phyloP scores from a whole-genome alignment of 257 asterid species.

The Primulina tabacum region DNA sequence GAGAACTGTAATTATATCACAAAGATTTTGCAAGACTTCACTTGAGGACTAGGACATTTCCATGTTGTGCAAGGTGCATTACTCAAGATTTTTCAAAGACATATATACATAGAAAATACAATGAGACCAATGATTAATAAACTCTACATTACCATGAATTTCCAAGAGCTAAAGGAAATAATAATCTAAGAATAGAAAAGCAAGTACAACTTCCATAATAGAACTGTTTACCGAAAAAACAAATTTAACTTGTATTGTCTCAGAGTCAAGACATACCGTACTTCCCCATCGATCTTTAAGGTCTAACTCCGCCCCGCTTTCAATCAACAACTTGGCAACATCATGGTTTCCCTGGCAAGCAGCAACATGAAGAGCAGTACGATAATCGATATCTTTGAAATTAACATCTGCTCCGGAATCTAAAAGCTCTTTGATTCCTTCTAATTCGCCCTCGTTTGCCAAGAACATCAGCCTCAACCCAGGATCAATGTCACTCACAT shows the following conservation, averaged over 20 bases:
- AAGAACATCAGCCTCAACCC: slow-evolving; percentile 80
- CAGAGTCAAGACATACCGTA: slow-evolving; percentile 55
- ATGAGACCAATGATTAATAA: background rate
- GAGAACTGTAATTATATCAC: background rate
- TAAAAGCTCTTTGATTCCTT: slow-evolving; percentile 75
- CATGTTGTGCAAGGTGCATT: background rate
- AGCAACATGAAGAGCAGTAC: slow-evolving; percentile 91
- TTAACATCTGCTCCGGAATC: slow-evolving; percentile 65
- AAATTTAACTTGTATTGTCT: background rate
- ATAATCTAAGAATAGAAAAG: background rate
- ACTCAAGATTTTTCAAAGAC: background rate
- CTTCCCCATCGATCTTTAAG: slow-evolving; percentile 93
- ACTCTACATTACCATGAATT: background rate
- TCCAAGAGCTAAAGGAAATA: background rate
- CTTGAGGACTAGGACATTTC: background rate
- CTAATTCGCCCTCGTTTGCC: slow-evolving; percentile 82
- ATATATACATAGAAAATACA: background rate
- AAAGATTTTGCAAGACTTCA: background rate
- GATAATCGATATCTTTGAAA: slow-evolving; percentile 78
- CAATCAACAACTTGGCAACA: slow-evolving; percentile 58
- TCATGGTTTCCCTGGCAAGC: slow-evolving; percentile 93
- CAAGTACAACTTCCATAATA: slow-evolving; percentile 4
- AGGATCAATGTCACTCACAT: slow-evolving; percentile 57
- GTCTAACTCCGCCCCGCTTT: slow-evolving; percentile 59
- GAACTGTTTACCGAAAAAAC: background rate